These are phyloP conservation scores for Pythium folliculosum DNA, from an alignment of 352 stramenopile species.

Conservation along the genomic window DNA sequence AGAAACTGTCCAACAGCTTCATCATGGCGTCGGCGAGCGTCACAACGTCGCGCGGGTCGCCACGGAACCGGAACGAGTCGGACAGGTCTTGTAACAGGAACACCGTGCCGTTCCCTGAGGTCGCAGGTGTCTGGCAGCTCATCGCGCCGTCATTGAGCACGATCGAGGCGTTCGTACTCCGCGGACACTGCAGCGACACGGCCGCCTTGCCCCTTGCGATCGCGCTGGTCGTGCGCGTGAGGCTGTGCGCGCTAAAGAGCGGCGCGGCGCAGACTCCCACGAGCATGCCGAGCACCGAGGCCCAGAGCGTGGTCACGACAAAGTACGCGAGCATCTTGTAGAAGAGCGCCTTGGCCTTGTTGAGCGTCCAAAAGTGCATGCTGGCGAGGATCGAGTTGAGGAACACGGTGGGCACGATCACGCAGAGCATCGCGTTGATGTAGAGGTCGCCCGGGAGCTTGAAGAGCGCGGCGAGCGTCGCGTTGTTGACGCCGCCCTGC, in stretches of 20 bases:
- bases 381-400: conserved; percentile 47
- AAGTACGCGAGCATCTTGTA: conserved; percentile 39
- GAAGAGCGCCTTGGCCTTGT: conserved; percentile 39
- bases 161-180: conserved; percentile 25
- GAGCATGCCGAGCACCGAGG: conserved; percentile 50
- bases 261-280: conserved; percentile 40
- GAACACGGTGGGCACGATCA: conserved; percentile 41
- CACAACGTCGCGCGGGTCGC: conserved; percentile 4
- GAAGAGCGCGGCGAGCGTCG: conserved; percentile 23
- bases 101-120: conserved; percentile 38
- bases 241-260: conserved; percentile 30
- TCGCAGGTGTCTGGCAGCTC: conserved; percentile 16
- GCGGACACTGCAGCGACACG: conserved; percentile 29
- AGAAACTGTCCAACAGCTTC: conserved; percentile 23
- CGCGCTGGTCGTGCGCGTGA: conserved; percentile 16
- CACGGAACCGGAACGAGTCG: conserved; percentile 29
- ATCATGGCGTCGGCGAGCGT: conserved; percentile 14
- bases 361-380: conserved; percentile 45
- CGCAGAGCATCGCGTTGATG: conserved; percentile 38
- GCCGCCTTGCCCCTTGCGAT: conserved; percentile 21
- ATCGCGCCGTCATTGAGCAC: conserved; percentile 42
- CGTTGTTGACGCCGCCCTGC: conserved; percentile 23
- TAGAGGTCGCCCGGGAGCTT: conserved; percentile 42
- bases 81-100: conserved; percentile 54
- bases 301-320: conserved; percentile 39